Evolutionary conservation across 306 rosid genomes (phyloP), one percentile per base, ranked within the genome.

Genomic region (Vicia faba): DNA sequence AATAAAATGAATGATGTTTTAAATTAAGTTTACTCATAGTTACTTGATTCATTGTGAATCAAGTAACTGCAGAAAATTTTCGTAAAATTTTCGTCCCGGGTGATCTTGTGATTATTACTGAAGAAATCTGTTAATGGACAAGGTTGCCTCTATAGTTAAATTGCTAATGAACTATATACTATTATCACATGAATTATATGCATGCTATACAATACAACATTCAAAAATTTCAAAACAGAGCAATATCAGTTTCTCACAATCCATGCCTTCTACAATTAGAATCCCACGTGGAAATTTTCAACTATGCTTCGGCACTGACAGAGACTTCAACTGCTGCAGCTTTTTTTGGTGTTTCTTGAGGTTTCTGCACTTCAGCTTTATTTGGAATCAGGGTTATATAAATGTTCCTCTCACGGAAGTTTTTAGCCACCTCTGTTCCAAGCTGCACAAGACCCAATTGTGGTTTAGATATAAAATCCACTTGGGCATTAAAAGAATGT

Each of bases 391-490:
- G 75, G 68, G 83, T 45, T 82, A 95, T 82, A 75, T 51, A 81
- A 26, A 95, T 71, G 74, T 85, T 90, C 77, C 88, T 81, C 78
- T 95, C 97, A n/a, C 89, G 82, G 61, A 95, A 86, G 84, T 75
- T 91, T 76, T 85, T 90, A 56, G 87, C 75, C 75, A 91, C 99
- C 83, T 90, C 99, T 11, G 87, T 64, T 73, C 86, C 99, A 78
- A 91, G 88, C 99, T 95, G 92, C 83, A 79, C 49, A 55, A 36
- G 18, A 84, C 44, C 73, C 67, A 56, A 31, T 57, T 39, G 75
- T 62, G 70, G 65, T 68, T 61, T 57, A 31, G 60, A 13, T 75
- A n/a, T 61, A 55, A 61, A n/a, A 66, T 44, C 80, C 39, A 44
- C 57, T 14, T 20, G 13, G 25, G 19, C 16, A 43, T 20, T 31